Percentiles rank a stretch among this genome's conserved stretches.
These are phyloP conservation scores for Rhytidiadelphus loreus DNA, from an alignment of 225 moss, liverwort and hornwort species.

Conservation along the genomic window DNA sequence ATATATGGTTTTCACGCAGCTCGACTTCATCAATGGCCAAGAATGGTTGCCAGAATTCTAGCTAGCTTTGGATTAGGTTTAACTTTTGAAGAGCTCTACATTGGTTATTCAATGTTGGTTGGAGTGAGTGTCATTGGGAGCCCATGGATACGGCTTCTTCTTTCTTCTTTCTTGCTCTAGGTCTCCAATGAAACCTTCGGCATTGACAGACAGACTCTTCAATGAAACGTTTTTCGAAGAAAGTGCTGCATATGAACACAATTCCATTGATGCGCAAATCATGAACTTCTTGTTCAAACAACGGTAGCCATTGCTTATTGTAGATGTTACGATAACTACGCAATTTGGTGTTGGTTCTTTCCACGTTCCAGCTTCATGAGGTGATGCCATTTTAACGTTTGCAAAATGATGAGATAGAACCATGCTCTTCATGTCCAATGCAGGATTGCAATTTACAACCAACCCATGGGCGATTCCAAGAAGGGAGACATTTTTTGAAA, in stretches of 20 bases:
- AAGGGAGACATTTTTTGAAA: not conserved
- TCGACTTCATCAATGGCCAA: constrained; percentile 46
- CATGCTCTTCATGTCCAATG: not conserved
- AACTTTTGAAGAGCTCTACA: not conserved
- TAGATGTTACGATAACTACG: too few relatives aligned
- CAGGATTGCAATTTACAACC: not conserved
- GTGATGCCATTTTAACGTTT: too few relatives aligned
- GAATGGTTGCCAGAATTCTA: constrained; percentile 34
- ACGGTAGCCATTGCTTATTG: too few relatives aligned
- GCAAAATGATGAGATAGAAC: not conserved
- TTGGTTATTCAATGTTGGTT: not conserved
- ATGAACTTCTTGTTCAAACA: too few relatives aligned
- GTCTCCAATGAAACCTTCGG: not conserved
- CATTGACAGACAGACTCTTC: not conserved
- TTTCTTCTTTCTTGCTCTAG: not conserved
- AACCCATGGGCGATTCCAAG: not conserved
- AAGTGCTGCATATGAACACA: not conserved
- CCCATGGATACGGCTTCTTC: not conserved
- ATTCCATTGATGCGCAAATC: too few relatives aligned
- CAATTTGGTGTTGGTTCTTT: too few relatives aligned
- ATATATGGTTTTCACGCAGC: constrained; percentile 16
- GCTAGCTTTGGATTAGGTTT: not conserved
- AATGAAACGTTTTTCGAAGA: not conserved
- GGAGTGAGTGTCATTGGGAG: not conserved
- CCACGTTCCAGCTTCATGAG: too few relatives aligned